phyloP scores from a whole-genome alignment of 192 early-diverging fungal species.

The Coemansia asiatica region DNA sequence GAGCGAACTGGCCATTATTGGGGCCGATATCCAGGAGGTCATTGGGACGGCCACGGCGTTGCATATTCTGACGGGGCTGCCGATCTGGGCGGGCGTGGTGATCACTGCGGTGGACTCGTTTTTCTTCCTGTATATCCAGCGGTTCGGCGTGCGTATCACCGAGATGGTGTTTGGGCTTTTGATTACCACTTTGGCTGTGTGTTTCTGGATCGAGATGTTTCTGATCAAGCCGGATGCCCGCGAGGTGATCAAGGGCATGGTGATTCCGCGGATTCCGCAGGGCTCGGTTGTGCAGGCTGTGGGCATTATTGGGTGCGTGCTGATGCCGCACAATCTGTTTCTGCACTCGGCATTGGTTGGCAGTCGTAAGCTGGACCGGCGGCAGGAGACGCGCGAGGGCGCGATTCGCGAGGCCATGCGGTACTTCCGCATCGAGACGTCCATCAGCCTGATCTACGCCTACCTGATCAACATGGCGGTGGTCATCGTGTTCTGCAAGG shows the following conservation, averaged over 20 bases:
- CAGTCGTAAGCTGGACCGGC: slow-evolving; percentile 58
- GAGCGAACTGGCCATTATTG: slow-evolving; percentile 69
- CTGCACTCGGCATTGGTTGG: slow-evolving; percentile 82
- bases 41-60: slow-evolving; percentile 88
- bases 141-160: slow-evolving; percentile 66
- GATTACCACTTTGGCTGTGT: slow-evolving; percentile 69
- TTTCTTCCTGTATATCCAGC: slow-evolving; percentile 68
- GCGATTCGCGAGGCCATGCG: slow-evolving; percentile 71
- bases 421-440: slow-evolving; percentile 68
- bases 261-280: slow-evolving; percentile 60
- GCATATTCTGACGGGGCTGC: slow-evolving; percentile 72
- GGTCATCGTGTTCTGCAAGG: slow-evolving; percentile 66
- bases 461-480: slow-evolving; percentile 75
- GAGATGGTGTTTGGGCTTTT: slow-evolving; percentile 75
- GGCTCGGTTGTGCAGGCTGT: slow-evolving; percentile 65
- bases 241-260: slow-evolving; percentile 61
- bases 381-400: slow-evolving; percentile 48
- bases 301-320: slow-evolving; percentile 66
- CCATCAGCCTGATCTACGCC: slow-evolving; percentile 59
- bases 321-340: slow-evolving; percentile 93
- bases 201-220: slow-evolving; percentile 79
- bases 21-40: slow-evolving; percentile 76
- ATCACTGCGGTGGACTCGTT: slow-evolving; percentile 84
- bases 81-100: slow-evolving; percentile 74
- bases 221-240: slow-evolving; percentile 56